These are phyloP conservation scores for Leavenworthia alabamica DNA, from an alignment of 345 rosid species.

Conservation along the genomic window DNA sequence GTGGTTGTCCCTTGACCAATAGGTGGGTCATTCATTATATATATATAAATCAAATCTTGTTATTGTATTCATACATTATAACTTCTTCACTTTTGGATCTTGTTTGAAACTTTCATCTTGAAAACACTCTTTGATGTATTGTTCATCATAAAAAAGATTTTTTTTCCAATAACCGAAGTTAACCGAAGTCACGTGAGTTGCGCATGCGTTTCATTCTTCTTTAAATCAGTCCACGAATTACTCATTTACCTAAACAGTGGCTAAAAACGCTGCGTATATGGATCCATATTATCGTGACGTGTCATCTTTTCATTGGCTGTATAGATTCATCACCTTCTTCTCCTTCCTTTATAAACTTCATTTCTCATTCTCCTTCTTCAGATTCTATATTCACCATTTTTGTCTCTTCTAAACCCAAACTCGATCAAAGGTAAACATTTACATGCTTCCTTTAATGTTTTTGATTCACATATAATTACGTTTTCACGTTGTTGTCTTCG, in stretches of 20 bases:
- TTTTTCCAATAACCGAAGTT: not conserved
- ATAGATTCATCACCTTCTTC: conserved; percentile 19
- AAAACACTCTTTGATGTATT: conserved; percentile 4
- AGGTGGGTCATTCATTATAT: conserved; percentile 19
- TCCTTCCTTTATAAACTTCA: too few relatives aligned
- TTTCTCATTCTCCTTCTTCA: not conserved
- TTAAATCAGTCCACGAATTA: conserved; percentile 2
- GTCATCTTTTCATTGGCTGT: not conserved
- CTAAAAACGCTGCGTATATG: conserved; percentile 1
- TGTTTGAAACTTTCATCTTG: conserved; percentile 17
- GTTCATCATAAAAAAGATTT: not conserved
- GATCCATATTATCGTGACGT: not conserved
- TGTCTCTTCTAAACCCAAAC: not conserved
- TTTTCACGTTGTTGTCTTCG: too few relatives aligned
- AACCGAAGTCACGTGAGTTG: not conserved
- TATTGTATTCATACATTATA: conserved; percentile 4
- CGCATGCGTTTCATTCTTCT: not conserved
- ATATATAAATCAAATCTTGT: not conserved
- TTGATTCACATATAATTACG: too few relatives aligned
- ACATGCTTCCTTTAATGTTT: not conserved
- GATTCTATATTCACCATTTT: not conserved
- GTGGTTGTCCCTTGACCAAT: conserved; percentile 80
- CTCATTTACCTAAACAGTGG: not conserved
- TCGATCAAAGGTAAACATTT: not conserved
- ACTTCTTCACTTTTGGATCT: not conserved